Base-by-base conservation (phyloP, 2,329 filamentous ascomycete species). In the Pezicula carpinea region DNA sequence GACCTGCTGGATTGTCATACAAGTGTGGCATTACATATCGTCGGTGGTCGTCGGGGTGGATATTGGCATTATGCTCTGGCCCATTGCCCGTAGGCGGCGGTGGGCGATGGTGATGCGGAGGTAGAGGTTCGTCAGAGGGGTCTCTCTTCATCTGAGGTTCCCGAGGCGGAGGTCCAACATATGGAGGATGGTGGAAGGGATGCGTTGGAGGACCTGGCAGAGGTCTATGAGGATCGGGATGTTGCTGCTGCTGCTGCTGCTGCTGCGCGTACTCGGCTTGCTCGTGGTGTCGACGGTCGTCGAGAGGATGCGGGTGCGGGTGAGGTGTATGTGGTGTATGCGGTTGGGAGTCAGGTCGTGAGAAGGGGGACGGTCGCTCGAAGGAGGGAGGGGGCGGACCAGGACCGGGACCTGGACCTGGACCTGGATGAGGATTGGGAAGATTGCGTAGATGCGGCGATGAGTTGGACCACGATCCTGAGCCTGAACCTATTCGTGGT, bases 261-360 rank as follows among this genome's bases (percentile, higher is more conserved):
- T n/a, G n/a, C 64, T 77, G 77, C 65, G 77, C 73, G 35, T 56
- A 35, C 53, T 23, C 59, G 23, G 39, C 19, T 64, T 69, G 74
- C 44, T 79, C 77, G 74, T 77, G 72, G 58, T 75, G 74, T 56
- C 76, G 75, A 63, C 76, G 76, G 57, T 80, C 76, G 59, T 80
- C 74, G 66, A 65, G 55, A 50, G 69, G 71, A 53, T 70, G 66
- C 48, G 69, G 69, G 58, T 69, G 68, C 51, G 67, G 59, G 53
- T 64, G 64, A 53, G 66, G 7, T 14, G 38, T 40, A 23, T 40
- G 38, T 34, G 53, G 65, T 47, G 68, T 69, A 59, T 72, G 68
- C 50, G 68, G 60, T 53, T 65, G 66, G 54, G 67, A 50, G 15
- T 60, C 59, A 46, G 62, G 57, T 43, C 57, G 57, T 43, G 62